Evolutionary conservation across 2,329 filamentous ascomycete genomes (phyloP), one percentile per base, ranked within the genome.

Genomic region (Nemania sp.): DNA sequence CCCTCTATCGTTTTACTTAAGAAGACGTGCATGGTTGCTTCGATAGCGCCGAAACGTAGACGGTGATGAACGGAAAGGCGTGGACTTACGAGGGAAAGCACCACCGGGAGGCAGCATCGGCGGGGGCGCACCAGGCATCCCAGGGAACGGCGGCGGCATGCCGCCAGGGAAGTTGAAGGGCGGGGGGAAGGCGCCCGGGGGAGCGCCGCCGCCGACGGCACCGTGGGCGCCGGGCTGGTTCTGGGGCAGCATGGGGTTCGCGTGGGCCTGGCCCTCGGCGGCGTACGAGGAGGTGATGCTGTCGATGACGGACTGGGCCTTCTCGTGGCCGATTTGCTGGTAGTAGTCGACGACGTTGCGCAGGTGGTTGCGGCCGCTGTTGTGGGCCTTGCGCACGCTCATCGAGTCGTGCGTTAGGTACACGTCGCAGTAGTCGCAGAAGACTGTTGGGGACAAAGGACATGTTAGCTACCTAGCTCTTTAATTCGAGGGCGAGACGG

Each of bases 361-460:
- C 71, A 99, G 84, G 79, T 99, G 96, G 84, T 99, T 99, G 76
- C 95, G 90, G 70, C 96, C 96, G 79, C 90, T 92, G 86, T 99
- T 99, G 83, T 99, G 96, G 57, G 96, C 96, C 85, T 98, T 98
- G 77, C 96, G 94, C 82, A 99, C 96, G 83, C 94, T 97, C 95
- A 98, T 98, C 53, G 94, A 97, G 87, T 99, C 96, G 88, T 99
- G 96, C 74, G 96, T 99, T 76, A 99, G 92, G 88, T 99, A 99
- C 82, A 99, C 96, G 92, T 99, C 96, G 88, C 96, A 99, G 83
- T 99, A 99, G 82, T 99, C 96, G 87, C 94, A 93, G 81, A 93
- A 93, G 88, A 92, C 90, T 93, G 78, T 64, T 18, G 58, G 51
- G 6, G n/a, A 45, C 35, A 65, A 49, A 27, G 24, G 4, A 27